Evolutionary conservation across 305 asterid genomes (phyloP).

Genomic region (Rubia balearica): DNA sequence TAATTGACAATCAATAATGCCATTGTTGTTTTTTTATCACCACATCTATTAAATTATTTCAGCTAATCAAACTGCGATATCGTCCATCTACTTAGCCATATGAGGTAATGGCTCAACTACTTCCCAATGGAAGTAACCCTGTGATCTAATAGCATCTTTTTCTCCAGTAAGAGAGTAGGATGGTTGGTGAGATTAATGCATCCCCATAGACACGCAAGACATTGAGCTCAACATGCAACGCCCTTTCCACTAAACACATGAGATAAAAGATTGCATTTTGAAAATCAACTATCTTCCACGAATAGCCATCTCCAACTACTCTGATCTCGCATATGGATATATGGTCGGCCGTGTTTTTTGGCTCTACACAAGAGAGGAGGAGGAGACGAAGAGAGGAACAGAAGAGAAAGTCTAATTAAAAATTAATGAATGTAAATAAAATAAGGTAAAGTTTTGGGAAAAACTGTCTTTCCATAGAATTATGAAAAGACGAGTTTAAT

Average conservation of each 20-base stretch:
- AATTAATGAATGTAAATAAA: too few species aligned
- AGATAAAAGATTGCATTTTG: slow-evolving; percentile 97
- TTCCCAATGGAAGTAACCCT: slow-evolving; percentile 77
- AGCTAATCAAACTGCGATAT: slow-evolving; percentile 78
- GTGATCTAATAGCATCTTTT: slow-evolving; percentile 73
- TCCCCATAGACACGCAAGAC: slow-evolving; percentile 86
- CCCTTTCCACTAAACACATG: slow-evolving; percentile 92
- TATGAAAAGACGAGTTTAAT: too few species aligned
- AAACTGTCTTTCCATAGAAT: too few species aligned
- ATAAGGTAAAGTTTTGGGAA: too few species aligned
- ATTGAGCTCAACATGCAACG: slow-evolving; percentile 75
- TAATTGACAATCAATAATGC: slow-evolving; percentile 93
- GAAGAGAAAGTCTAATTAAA: too few species aligned
- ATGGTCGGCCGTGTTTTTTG: slow-evolving; percentile 39
- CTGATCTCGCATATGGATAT: slow-evolving; percentile 90
- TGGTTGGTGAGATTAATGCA: slow-evolving; percentile 91
- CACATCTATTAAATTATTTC: slow-evolving; percentile 72
- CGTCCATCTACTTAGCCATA: slow-evolving; percentile 83
- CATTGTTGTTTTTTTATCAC: slow-evolving; percentile 94
- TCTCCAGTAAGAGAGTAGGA: slow-evolving; percentile 78
- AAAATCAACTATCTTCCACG: slow-evolving; percentile 74
- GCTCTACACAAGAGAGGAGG: too few species aligned
- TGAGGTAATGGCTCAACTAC: slow-evolving; percentile 75
- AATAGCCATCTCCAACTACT: slow-evolving; percentile 87
- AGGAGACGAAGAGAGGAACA: too few species aligned